Conservation (phyloP, 139 green algal species). For the Spirogloea muscicola region DNA sequence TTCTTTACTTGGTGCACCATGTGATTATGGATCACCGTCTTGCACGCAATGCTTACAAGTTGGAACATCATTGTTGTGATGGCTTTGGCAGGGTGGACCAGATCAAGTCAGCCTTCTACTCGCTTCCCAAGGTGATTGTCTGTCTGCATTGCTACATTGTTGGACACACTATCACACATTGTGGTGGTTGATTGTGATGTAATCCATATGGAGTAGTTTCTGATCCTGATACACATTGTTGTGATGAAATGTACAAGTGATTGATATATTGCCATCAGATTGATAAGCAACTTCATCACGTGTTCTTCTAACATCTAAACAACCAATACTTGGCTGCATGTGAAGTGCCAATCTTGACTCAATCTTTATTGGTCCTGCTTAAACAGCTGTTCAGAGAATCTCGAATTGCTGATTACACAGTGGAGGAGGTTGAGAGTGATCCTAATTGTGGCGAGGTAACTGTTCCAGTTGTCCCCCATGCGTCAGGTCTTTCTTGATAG, state of each 20-base stretch:
- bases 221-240: no score
- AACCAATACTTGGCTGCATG: no score
- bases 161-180: no score
- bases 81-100: background rate
- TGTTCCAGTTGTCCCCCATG: background rate
- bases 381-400: slow-evolving; percentile 12
- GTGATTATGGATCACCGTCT: background rate
- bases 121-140: background rate
- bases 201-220: no score
- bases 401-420: slow-evolving; percentile 1
- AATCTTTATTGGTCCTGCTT: background rate
- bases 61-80: background rate
- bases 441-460: slow-evolving; percentile 1
- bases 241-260: background rate
- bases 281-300: background rate
- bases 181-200: no score
- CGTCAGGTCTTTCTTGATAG: background rate
- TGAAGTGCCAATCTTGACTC: no score
- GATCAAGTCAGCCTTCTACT: slow-evolving; percentile 25
- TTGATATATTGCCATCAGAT: background rate
- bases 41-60: background rate
- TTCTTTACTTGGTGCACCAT: background rate
- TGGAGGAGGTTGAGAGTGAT: slow-evolving; percentile 4
- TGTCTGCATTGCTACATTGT: background rate
- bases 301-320: background rate